A percentile compares a stretch with the other conserved stretches of the same genome.
Conservation (phyloP, 192 early-diverging fungal species). For the Phlyctochytrium bullatum region DNA sequence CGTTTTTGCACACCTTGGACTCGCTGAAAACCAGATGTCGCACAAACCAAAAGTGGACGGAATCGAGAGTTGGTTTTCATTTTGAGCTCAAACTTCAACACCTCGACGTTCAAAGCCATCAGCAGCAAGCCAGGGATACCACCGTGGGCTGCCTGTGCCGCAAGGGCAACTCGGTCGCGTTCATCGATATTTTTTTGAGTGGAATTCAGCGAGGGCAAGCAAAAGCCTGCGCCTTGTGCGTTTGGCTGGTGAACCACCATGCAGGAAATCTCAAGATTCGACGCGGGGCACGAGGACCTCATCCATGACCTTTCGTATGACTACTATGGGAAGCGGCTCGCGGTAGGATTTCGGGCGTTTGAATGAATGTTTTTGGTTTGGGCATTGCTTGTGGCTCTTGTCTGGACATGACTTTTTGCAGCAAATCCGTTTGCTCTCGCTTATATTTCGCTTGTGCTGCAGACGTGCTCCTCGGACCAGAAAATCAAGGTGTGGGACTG, state of each 20-base stretch:
- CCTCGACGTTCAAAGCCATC: no score
- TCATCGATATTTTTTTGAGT: background rate
- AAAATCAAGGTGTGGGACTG: conserved; percentile 93
- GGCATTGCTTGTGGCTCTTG: background rate
- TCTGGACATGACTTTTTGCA: background rate
- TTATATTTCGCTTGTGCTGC: no score
- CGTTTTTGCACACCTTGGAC: no score
- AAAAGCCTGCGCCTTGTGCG: background rate
- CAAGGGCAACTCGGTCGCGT: background rate
- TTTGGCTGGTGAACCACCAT: background rate
- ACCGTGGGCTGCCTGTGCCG: background rate
- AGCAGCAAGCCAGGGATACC: background rate
- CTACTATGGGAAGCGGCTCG: conserved; percentile 88
- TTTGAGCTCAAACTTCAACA: no score
- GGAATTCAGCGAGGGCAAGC: background rate
- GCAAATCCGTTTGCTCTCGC: background rate
- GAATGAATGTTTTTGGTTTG: conserved; percentile 6
- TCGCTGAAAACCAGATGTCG: no score
- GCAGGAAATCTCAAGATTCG: conserved; percentile 32
- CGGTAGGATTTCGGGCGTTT: conserved; percentile 32
- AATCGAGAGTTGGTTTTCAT: no score
- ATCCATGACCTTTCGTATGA: conserved; percentile 91
- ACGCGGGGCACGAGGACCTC: conserved; percentile 85
- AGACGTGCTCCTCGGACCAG: conserved; percentile 89
- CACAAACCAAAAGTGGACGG: no score